Base-by-base conservation (phyloP, 768 basidiomycete species). In the Leucocoprinus sp. region DNA sequence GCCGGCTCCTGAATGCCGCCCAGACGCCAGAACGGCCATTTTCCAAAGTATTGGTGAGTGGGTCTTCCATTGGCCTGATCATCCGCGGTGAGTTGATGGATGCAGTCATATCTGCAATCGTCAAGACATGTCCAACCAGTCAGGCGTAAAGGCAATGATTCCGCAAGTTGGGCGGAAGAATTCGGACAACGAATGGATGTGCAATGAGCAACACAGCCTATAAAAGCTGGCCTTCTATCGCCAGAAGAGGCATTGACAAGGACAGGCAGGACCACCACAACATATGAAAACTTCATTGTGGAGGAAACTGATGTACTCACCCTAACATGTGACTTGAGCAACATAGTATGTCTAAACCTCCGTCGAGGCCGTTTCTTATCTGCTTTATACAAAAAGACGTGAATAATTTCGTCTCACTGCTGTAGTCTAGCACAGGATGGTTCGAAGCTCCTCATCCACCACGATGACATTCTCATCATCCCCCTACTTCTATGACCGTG, bases 11-110 rank as follows among this genome's bases (percentile, higher is more conserved):
- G 95, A 62, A 91, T 84, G 23, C 93, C 90, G n/a, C 70, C 65
- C 17, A 86, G 67, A 23, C 93, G 75, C 77, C 82, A 85, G 61
- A 99, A 98, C 0, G 93, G 90, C 95, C 95, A 98, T 68, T 98
- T 98, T 12, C 95, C 96, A 55, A 91, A 78, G 61, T 87, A 93
- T 54, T 96, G 93, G 35, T 86, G 76, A 1, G 87, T 64, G 2
- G 47, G 53, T 31, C 56, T 54, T 0, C 76, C 75, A 4, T 48
- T 54, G 24, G 52, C 42, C n/a, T 75, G 52, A 26, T 78, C 76
- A 6, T 64, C 56, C 50, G 78, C 74, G 4, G 88, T 91, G 28
- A 89, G 70, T 38, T 69, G 64, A 57, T 93, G 90, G 78, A 85
- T 90, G 66, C 96, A 99, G 3, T 58, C 61, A 59, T 99, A 99